Evolutionary conservation across 805 yeast genomes (phyloP).

Genomic region (Candida boidinii): DNA sequence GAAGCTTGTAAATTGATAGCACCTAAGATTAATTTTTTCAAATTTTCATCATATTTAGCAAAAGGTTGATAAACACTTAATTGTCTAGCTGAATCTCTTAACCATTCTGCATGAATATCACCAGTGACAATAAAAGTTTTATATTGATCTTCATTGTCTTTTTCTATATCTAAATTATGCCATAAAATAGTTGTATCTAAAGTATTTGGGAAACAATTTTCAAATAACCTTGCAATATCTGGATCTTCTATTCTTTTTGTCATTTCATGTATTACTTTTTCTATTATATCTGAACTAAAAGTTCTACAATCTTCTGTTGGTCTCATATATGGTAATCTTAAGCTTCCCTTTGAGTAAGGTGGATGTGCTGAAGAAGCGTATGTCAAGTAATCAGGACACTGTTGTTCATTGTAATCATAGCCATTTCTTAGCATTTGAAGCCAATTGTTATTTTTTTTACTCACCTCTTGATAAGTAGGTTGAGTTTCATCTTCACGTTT

Average conservation of each 20-base stretch:
- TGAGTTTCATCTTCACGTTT: no score
- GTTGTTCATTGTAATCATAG: no score
- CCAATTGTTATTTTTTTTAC: no score
- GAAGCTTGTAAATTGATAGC: slow-evolving; percentile 76
- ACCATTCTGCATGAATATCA: slow-evolving; percentile 91
- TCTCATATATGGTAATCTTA: slow-evolving; percentile 62
- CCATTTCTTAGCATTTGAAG: no score
- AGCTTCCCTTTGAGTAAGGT: slow-evolving; percentile 52
- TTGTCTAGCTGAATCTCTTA: slow-evolving; percentile 81
- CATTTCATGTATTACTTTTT: slow-evolving; percentile 46
- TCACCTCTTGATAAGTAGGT: no score
- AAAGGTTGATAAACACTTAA: slow-evolving; percentile 66
- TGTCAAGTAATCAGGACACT: slow-evolving; percentile 56
- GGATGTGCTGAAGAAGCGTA: slow-evolving; percentile 47
- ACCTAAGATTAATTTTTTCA: slow-evolving; percentile 54
- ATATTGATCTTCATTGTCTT: slow-evolving; percentile 25
- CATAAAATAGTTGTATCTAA: slow-evolving; percentile 80
- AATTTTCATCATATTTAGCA: slow-evolving; percentile 37
- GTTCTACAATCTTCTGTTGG: slow-evolving; percentile 71
- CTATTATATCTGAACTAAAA: slow-evolving; percentile 55
- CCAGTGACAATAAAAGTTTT: slow-evolving; percentile 82
- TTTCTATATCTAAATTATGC: slow-evolving; percentile 32
- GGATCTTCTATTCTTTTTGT: slow-evolving; percentile 40
- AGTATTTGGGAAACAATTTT: slow-evolving; percentile 81
- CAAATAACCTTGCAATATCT: slow-evolving; percentile 68